These are phyloP conservation scores for Exutisphaerella laricina DNA, from an alignment of 2,329 filamentous ascomycete species.

Conservation along the genomic window DNA sequence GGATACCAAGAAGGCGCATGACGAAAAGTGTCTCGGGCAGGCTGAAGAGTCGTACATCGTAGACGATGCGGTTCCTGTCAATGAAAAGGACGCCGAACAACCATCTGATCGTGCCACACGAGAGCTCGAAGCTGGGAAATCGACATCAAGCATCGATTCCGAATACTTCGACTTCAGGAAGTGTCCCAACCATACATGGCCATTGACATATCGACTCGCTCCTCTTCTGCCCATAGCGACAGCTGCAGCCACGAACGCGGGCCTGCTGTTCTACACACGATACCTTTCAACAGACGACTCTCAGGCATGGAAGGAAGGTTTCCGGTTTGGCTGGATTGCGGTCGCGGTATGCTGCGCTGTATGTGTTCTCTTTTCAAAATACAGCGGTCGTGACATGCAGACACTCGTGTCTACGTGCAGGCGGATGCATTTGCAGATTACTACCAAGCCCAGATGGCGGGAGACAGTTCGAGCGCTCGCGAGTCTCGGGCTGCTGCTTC, in stretches of 20 bases:
- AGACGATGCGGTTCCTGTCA: no score
- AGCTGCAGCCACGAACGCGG: slow-evolving; percentile 6
- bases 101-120: not conserved
- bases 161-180: not conserved
- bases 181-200: not conserved
- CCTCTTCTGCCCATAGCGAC: slow-evolving; percentile 2
- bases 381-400: not conserved
- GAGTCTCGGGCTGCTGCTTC: not conserved
- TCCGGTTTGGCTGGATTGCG: slow-evolving; percentile 6
- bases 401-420: not conserved
- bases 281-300: slow-evolving; percentile 4
- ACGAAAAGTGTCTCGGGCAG: not conserved
- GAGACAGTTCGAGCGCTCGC: not conserved
- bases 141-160: not conserved
- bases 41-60: no score
- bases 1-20: not conserved
- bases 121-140: not conserved
- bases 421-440: not conserved
- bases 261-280: slow-evolving; percentile 5
- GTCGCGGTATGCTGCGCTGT: slow-evolving; percentile 2
- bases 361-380: slow-evolving; percentile 1
- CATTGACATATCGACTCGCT: not conserved
- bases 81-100: not conserved
- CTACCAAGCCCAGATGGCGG: not conserved
- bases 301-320: slow-evolving; percentile 1